Evolutionary conservation across 805 yeast genomes (phyloP).

Genomic region (Komagataella mondaviorum): DNA sequence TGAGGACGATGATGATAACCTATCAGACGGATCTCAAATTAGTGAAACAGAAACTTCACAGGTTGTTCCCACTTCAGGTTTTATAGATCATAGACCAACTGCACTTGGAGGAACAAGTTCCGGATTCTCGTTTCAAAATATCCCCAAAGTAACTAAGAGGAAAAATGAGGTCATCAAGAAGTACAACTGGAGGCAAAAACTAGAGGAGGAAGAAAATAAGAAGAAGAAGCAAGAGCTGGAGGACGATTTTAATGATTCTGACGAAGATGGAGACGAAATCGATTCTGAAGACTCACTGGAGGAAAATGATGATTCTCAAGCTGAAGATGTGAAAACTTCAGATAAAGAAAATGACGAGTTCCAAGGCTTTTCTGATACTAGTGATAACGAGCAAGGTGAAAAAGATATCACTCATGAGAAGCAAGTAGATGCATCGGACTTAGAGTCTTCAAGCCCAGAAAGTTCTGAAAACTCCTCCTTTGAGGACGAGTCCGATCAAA

Average conservation of each 20-base stretch:
- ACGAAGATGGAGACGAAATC: constrained; percentile 14
- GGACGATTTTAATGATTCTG: constrained; percentile 36
- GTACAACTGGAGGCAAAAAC: constrained; percentile 62
- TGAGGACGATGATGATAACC: constrained; percentile 15
- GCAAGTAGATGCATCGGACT: background rate
- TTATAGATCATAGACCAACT: constrained; percentile 61
- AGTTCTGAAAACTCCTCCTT: constrained; percentile 3
- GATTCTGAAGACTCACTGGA: constrained; percentile 7
- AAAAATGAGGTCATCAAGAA: constrained; percentile 29
- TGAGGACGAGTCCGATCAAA: constrained; percentile 17
- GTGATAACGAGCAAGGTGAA: constrained; percentile 14
- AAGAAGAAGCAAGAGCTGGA: constrained; percentile 39
- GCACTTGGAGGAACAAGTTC: constrained; percentile 46
- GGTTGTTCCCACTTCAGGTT: constrained; percentile 21
- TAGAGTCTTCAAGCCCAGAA: background rate
- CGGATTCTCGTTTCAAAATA: constrained; percentile 57
- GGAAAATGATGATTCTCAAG: constrained; percentile 5
- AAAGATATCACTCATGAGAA: constrained; percentile 6
- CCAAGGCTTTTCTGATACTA: constrained; percentile 18
- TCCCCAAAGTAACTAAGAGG: constrained; percentile 32
- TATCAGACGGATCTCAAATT: constrained; percentile 6
- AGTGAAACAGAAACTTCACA: constrained; percentile 16
- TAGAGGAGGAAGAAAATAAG: constrained; percentile 34
- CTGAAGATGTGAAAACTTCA: constrained; percentile 10
- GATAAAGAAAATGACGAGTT: constrained; percentile 14